phyloP scores from a whole-genome alignment of 2,329 filamentous ascomycete species.

The Raffaelea deltoideospora region DNA sequence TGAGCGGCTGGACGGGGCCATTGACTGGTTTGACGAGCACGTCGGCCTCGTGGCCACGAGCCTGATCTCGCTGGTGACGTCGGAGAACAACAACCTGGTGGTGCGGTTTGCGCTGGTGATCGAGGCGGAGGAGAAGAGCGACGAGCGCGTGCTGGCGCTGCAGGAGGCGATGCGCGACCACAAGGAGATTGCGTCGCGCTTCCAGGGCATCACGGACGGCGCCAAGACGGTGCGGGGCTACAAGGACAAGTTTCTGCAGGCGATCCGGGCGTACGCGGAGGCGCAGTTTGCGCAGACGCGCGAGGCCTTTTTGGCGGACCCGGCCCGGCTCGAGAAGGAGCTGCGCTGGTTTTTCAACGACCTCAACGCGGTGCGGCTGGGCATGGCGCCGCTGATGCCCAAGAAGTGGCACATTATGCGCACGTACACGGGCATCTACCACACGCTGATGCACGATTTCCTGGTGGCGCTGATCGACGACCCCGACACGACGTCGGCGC shows the following conservation, averaged over 20 bases:
- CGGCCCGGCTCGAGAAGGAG: constrained; percentile 68
- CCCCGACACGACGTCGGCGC: constrained; percentile 65
- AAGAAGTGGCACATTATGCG: constrained; percentile 94
- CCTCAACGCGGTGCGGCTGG: constrained; percentile 82
- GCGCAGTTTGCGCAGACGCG: constrained; percentile 58
- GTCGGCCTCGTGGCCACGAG: constrained; percentile 80
- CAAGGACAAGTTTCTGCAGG: constrained; percentile 85
- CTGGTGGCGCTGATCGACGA: constrained; percentile 72
- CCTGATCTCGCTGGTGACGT: constrained; percentile 71
- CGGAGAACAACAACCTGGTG: constrained; percentile 76
- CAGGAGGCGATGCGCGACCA: constrained; percentile 94
- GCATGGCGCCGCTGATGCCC: constrained; percentile 83
- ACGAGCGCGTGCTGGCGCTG: constrained; percentile 76
- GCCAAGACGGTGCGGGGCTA: constrained; percentile 87
- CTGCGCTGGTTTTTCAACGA: constrained; percentile 98
- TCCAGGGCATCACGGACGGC: constrained; percentile 89
- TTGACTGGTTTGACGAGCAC: constrained; percentile 94
- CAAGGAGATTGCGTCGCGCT: constrained; percentile 80
- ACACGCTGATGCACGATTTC: constrained; percentile 90
- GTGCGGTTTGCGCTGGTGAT: constrained; percentile 86
- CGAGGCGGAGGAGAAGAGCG: constrained; percentile 91
- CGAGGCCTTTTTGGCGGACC: constrained; percentile 68
- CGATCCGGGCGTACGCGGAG: constrained; percentile 59
- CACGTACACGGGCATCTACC: constrained; percentile 82
- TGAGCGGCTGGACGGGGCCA: constrained; percentile 65